Conservation (phyloP, 805 yeast genomes). For the Suhomyces pyralidae region DNA sequence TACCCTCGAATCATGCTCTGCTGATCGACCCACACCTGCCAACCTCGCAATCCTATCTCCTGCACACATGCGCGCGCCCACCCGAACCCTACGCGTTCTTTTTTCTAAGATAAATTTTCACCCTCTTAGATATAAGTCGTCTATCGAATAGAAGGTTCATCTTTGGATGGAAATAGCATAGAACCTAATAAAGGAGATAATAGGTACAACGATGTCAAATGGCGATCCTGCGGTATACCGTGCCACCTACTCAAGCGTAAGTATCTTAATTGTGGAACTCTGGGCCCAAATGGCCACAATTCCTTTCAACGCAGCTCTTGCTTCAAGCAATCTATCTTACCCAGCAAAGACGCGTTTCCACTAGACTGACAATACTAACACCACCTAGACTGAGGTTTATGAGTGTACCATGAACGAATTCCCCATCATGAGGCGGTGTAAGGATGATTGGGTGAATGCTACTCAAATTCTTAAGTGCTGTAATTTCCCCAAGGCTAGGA, state of each 20-base stretch:
- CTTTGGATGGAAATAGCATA: background rate
- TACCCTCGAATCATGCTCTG: background rate
- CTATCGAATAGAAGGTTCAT: conserved; percentile 1
- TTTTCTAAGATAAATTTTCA: conserved; percentile 3
- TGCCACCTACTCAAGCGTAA: conserved; percentile 45
- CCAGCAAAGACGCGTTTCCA: conserved; percentile 3
- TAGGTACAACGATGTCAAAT: conserved; percentile 19
- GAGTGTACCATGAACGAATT: conserved; percentile 65
- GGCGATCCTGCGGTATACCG: conserved; percentile 40
- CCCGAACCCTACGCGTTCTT: background rate
- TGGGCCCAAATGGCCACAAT: background rate
- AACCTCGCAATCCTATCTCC: conserved; percentile 1
- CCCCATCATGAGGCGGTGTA: conserved; percentile 84
- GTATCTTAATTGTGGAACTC: conserved; percentile 14
- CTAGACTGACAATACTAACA: background rate
- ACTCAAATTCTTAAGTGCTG: conserved; percentile 94
- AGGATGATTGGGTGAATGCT: conserved; percentile 96
- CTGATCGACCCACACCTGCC: background rate
- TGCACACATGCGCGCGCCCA: conserved; percentile 4
- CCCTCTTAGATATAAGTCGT: background rate
- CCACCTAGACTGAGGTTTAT: conserved; percentile 57
- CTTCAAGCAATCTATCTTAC: background rate
- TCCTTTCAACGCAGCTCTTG: background rate
- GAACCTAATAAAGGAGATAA: background rate
- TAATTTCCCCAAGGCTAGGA: conserved; percentile 87